Percentiles rank a stretch among this genome's conserved stretches.
phyloP scores from a whole-genome alignment of 176 grass and related monocot genomes.

The Musa acuminata region DNA sequence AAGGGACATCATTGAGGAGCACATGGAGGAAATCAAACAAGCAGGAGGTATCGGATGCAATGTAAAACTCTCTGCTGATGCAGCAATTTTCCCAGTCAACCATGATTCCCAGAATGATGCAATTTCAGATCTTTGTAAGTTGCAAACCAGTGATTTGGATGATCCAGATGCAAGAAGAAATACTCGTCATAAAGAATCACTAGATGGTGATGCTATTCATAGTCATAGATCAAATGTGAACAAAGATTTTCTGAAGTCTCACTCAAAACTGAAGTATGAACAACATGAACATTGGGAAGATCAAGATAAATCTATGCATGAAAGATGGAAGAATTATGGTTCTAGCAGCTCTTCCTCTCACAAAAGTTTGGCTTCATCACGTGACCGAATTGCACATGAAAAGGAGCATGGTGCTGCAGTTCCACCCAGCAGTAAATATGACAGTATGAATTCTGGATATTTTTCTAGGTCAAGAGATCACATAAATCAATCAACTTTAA shows the following conservation, averaged over 20 bases:
- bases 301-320: constrained; percentile 26
- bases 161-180: constrained; percentile 22
- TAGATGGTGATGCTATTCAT: constrained; percentile 30
- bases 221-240: constrained; percentile 38
- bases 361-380: constrained; percentile 14
- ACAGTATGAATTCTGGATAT: constrained; percentile 32
- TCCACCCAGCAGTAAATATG: constrained; percentile 21
- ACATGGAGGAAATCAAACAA: constrained; percentile 93
- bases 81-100: constrained; percentile 18
- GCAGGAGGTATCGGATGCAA: constrained; percentile 50
- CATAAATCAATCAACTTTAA: constrained; percentile 21
- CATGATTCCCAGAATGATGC: constrained; percentile 8
- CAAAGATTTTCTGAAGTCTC: constrained; percentile 20
- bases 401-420: constrained; percentile 25
- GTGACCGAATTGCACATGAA: constrained; percentile 21
- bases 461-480: constrained; percentile 29
- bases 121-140: constrained; percentile 27
- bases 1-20: constrained; percentile 95
- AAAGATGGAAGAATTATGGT: constrained; percentile 21
- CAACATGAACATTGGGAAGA: constrained; percentile 14
- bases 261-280: constrained; percentile 27
- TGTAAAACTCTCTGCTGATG: constrained; percentile 31
- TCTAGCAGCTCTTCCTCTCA: constrained; percentile 21
- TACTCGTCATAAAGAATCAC: constrained; percentile 38
- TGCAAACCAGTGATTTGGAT: constrained; percentile 21